A percentile compares a stretch with the other conserved stretches of the same genome.
Conservation (phyloP, 139 green algal species). For the Picochlorum sp. region DNA sequence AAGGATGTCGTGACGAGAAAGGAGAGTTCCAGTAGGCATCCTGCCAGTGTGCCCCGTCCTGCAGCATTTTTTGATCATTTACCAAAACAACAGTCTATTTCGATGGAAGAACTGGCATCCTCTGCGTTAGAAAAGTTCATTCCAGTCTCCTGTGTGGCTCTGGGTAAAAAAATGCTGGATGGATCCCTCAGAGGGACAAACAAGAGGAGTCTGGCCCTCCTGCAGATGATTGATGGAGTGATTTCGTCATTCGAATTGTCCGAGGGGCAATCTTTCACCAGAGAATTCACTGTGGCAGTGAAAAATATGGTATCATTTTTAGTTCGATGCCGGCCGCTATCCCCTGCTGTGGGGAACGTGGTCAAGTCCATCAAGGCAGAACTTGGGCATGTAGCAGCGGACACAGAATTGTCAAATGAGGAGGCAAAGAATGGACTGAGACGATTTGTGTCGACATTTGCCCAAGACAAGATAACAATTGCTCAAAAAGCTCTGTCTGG, state of each 20-base stretch:
- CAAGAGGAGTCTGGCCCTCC: conserved; percentile 79
- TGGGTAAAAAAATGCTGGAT: conserved; percentile 73
- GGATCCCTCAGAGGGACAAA: conserved; percentile 68
- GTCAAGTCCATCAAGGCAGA: conserved; percentile 79
- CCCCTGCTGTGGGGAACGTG: conserved; percentile 82
- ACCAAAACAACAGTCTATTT: conserved; percentile 49
- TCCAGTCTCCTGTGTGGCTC: conserved; percentile 65
- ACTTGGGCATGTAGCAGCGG: conserved; percentile 29
- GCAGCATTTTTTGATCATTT: conserved; percentile 78
- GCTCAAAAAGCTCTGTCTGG: conserved; percentile 62
- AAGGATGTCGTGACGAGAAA: not conserved
- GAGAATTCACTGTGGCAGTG: conserved; percentile 67
- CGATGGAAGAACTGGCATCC: conserved; percentile 11
- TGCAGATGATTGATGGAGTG: conserved; percentile 51
- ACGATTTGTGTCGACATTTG: conserved; percentile 35
- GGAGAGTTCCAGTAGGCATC: conserved; percentile 10
- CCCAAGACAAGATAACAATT: conserved; percentile 64
- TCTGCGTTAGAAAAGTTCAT: conserved; percentile 21
- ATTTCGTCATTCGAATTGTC: conserved; percentile 65
- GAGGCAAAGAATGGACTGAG: conserved; percentile 53
- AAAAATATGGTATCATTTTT: conserved; percentile 81
- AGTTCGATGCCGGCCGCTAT: conserved; percentile 74
- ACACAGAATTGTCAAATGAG: conserved; percentile 18
- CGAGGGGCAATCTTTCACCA: conserved; percentile 47
- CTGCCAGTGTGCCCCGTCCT: conserved; percentile 25